A percentile compares a stretch with the other conserved stretches of the same genome.
Evolutionary conservation across 108 stramenopile species (phyloP).

Genomic region (Cyclotella baltica): DNA sequence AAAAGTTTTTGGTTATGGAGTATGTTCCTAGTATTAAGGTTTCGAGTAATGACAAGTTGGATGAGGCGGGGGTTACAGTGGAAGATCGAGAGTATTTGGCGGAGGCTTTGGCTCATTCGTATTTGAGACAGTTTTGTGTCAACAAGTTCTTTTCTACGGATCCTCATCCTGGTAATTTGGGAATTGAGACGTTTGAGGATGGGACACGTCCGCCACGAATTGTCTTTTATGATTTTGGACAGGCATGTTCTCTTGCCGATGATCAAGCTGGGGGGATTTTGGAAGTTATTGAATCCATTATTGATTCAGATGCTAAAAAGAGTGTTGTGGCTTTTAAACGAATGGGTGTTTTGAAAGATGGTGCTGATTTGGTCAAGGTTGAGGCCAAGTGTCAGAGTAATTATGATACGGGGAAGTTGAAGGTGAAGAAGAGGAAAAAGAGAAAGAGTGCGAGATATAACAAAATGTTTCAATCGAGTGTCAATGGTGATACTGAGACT

Average conservation of each 20-base stretch:
- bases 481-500: conserved; percentile 17
- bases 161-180: conserved; percentile 88
- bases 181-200: conserved; percentile 67
- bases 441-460: conserved; percentile 41
- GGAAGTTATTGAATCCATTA: conserved; percentile 85
- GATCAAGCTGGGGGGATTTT: conserved; percentile 83
- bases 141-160: conserved; percentile 89
- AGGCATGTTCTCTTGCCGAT: conserved; percentile 69
- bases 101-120: conserved; percentile 77
- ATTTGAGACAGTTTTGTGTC: conserved; percentile 83
- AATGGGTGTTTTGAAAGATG: conserved; percentile 85
- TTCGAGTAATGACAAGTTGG: conserved; percentile 63
- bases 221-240: conserved; percentile 91
- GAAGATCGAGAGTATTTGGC: conserved; percentile 79
- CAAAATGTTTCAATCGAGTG: background rate
- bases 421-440: conserved; percentile 50
- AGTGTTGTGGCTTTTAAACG: conserved; percentile 73
- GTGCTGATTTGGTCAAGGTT: conserved; percentile 74
- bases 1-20: conserved; percentile 64
- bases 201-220: conserved; percentile 61
- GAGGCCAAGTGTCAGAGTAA: conserved; percentile 79
- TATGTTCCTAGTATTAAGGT: conserved; percentile 70
- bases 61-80: conserved; percentile 67
- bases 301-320: conserved; percentile 80
- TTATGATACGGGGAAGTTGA: conserved; percentile 76